Evolutionary conservation across 2,329 filamentous ascomycete species (phyloP).

Genomic region (Erysiphe pisi): DNA sequence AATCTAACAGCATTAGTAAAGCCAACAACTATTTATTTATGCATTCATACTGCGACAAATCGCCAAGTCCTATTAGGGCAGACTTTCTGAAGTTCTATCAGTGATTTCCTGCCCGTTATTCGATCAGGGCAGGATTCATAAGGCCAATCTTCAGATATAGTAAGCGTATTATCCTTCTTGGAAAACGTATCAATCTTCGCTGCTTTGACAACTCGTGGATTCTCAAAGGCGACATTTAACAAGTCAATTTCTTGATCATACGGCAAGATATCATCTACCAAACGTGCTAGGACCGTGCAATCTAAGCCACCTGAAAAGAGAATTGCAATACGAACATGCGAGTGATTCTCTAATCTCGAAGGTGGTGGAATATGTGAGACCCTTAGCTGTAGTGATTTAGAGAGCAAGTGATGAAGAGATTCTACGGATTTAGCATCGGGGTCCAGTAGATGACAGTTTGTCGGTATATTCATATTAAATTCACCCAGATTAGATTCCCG

Average conservation of each 20-base stretch:
- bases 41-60: conserved; percentile 58
- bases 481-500: conserved; percentile 32
- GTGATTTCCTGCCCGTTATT: conserved; percentile 69
- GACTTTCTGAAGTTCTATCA: conserved; percentile 57
- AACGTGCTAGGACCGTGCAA: conserved; percentile 73
- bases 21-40: not conserved
- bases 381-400: conserved; percentile 52
- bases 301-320: conserved; percentile 93
- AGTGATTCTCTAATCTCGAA: conserved; percentile 39
- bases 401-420: conserved; percentile 46
- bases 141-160: not conserved
- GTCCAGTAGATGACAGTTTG: conserved; percentile 34
- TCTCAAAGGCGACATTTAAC: conserved; percentile 94
- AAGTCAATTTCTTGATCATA: conserved; percentile 63
- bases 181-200: conserved; percentile 37
- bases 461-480: conserved; percentile 39
- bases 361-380: conserved; percentile 52
- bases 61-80: conserved; percentile 67
- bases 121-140: conserved; percentile 88
- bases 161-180: not conserved
- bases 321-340: conserved; percentile 55
- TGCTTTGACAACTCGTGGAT: conserved; percentile 60
- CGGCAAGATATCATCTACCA: conserved; percentile 67
- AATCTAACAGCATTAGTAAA: conserved; percentile 41
- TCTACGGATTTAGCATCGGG: conserved; percentile 44